A percentile compares a stretch with the other conserved stretches of the same genome.
Evolutionary conservation across 2,329 filamentous ascomycete species (phyloP).

Genomic region (Ceratocystis alfenasii): DNA sequence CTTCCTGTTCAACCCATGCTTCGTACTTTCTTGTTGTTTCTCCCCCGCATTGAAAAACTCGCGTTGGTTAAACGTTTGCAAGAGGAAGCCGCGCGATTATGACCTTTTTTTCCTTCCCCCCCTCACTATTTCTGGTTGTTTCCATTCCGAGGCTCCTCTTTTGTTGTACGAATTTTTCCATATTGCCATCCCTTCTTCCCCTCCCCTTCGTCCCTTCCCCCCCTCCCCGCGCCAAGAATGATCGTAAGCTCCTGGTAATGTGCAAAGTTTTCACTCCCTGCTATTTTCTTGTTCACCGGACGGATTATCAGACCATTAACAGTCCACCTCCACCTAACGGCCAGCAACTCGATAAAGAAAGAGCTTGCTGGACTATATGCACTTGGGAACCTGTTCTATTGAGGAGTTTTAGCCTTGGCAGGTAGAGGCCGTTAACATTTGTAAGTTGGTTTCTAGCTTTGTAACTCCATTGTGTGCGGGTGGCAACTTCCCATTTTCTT

Average conservation of each 20-base stretch:
- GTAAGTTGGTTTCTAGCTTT: neutral
- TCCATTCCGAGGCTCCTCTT: neutral
- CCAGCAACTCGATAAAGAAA: too few species aligned
- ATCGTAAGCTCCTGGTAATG: neutral
- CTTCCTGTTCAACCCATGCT: neutral
- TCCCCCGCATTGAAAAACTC: neutral
- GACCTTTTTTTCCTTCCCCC: neutral
- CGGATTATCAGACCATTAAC: neutral
- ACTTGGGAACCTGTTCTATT: too few species aligned
- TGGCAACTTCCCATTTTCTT: slow-evolving; percentile 4
- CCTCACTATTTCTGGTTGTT: neutral
- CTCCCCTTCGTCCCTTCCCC: neutral
- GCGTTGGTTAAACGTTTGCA: neutral
- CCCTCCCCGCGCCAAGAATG: neutral
- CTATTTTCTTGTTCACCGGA: neutral
- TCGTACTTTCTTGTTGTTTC: neutral
- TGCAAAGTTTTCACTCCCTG: slow-evolving; percentile 7
- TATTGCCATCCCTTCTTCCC: neutral
- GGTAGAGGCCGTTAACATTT: neutral
- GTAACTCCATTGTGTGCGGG: neutral
- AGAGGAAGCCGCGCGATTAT: neutral
- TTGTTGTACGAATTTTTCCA: neutral
- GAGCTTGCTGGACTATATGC: too few species aligned
- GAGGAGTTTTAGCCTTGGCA: too few species aligned
- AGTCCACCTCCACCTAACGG: neutral